Base-by-base conservation (phyloP, 352 stramenopile genomes). In the Phytopythium aichiense region DNA sequence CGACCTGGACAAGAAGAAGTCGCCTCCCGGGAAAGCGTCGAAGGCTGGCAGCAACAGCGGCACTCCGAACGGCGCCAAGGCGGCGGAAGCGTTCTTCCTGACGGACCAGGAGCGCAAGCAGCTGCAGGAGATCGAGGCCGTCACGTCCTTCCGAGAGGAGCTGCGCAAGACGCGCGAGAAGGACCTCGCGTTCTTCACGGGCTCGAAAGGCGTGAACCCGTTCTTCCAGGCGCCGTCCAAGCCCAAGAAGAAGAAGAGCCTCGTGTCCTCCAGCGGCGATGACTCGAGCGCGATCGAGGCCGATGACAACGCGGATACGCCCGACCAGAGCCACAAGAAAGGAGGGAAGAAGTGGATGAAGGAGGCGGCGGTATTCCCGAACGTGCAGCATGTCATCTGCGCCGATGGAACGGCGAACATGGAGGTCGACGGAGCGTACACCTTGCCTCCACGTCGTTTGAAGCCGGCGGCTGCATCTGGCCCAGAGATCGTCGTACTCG, bases 111-210 rank as follows among this genome's bases (percentile, higher is more conserved):
- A 87, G 58, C 83, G 79, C 63, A 88, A 89, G 46, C 75, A 91
- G 42, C 56, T 89, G 0, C 78, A 89, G 45, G 81, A 89, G 60
- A 86, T 90, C 58, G 79, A 92, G 37, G 76, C 84, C 3, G 65
- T 91, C 37, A 77, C 72, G 8, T 64, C 70, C 7, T 80, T 92
- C 40, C 81, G 81, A 15, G 81, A 90, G 43, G 72, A 92, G 40
- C 63, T 91, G 46, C 74, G 78, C 2, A 68, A 83, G 58, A 77
- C 79, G 23, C 81, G 84, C 7, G 84, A 92, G 54, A 84, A 85
- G 20, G 84, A 92, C 61, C 60, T 82, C 20, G 79, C 71, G 25
- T 92, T 91, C 57, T 92, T 90, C 46, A 73, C 66, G n/a, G 77
- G 76, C 12, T 57, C 62, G 6, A 79, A 79, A 31, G 70, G 60